Percentiles rank a stretch among this genome's conserved stretches.
These are phyloP conservation scores for Rubus idaeus DNA, from an alignment of 306 rosid species.

Conservation along the genomic window DNA sequence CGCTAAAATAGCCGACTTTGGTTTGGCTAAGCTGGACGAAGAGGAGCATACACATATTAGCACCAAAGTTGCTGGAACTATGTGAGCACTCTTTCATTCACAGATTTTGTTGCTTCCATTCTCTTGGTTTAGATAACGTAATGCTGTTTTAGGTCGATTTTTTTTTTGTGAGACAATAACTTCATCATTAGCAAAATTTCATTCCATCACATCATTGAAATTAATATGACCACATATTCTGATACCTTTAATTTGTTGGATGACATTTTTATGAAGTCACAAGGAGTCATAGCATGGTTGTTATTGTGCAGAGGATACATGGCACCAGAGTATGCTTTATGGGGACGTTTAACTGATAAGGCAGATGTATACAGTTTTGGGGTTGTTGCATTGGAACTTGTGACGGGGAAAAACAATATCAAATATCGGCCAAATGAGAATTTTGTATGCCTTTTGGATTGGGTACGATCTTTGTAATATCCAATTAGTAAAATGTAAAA, in stretches of 20 bases:
- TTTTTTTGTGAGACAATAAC: neutral
- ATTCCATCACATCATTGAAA: neutral
- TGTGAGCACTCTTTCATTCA: slow-evolving; percentile 37
- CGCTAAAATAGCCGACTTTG: slow-evolving; percentile 72
- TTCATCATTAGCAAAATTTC: neutral
- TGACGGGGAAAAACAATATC: slow-evolving; percentile 47
- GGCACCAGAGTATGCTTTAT: slow-evolving; percentile 72
- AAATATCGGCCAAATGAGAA: slow-evolving; percentile 49
- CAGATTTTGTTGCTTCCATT: neutral
- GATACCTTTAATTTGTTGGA: neutral
- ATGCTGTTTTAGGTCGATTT: no score
- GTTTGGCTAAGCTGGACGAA: slow-evolving; percentile 66
- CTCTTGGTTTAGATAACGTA: neutral
- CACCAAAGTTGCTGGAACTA: slow-evolving; percentile 64
- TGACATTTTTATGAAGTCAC: neutral
- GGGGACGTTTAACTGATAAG: slow-evolving; percentile 57
- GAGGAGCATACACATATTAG: slow-evolving; percentile 60
- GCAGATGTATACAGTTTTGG: slow-evolving; percentile 70
- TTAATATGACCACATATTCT: neutral
- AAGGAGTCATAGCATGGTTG: neutral
- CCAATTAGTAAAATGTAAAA: neutral
- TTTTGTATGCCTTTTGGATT: slow-evolving; percentile 58
- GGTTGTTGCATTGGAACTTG: slow-evolving; percentile 53
- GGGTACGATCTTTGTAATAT: slow-evolving; percentile 32
- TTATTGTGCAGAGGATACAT: slow-evolving; percentile 55